Evolutionary conservation across 2,329 filamentous ascomycete species (phyloP).

Genomic region (Aspergillus amoenus): DNA sequence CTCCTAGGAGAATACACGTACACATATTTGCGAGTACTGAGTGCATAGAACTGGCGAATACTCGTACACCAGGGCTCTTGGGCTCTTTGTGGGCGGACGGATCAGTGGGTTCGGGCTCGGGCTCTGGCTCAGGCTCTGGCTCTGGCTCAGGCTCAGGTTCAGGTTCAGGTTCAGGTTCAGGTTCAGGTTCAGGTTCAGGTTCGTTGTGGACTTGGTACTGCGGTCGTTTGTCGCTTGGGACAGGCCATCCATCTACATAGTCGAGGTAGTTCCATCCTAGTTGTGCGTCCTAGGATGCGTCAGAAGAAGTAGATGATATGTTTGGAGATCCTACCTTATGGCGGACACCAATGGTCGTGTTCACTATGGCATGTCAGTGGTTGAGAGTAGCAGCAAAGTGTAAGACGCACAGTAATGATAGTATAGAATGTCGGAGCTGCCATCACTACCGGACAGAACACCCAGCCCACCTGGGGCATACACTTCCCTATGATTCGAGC

Average conservation of each 20-base stretch:
- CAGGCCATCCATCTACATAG: conserved; percentile 40
- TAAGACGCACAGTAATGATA: conserved; percentile 38
- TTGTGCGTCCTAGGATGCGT: conserved; percentile 29
- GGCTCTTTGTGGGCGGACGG: conserved; percentile 1
- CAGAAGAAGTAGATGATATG: background rate
- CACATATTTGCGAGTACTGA: conserved; percentile 12
- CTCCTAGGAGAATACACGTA: conserved; percentile 18
- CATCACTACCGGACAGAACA: conserved; percentile 26
- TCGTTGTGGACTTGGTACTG: no score
- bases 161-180: no score
- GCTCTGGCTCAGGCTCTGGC: no score
- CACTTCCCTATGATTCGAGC: conserved; percentile 37
- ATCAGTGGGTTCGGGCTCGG: no score
- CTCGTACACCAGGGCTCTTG: conserved; percentile 5
- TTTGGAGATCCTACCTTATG: conserved; percentile 18
- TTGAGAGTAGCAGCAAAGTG: background rate
- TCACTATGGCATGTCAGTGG: conserved; percentile 22
- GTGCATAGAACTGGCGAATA: background rate
- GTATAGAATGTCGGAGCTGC: conserved; percentile 35
- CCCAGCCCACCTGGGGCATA: conserved; percentile 42
- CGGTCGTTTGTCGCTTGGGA: conserved; percentile 17
- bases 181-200: no score
- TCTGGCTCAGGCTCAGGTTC: no score
- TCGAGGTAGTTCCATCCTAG: conserved; percentile 40
- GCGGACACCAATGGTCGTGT: conserved; percentile 31